Conservation (phyloP, 2,329 filamentous ascomycete species). For the Knufia fluminis region DNA sequence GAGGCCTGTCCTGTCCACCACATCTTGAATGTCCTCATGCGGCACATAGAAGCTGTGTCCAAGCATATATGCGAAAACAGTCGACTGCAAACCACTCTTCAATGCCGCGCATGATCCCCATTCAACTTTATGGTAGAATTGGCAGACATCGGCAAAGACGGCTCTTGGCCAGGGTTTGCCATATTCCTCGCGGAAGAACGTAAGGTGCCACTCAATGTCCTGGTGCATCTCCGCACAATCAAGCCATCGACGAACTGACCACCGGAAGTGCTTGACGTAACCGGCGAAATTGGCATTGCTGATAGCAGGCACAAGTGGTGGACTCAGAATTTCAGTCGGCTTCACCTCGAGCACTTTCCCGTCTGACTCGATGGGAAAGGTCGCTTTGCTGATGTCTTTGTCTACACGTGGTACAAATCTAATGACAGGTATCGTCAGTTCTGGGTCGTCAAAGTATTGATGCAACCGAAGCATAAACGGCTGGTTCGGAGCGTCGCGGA, state of each 20-base stretch:
- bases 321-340: conserved; percentile 4
- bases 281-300: not conserved
- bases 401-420: not conserved
- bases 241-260: conserved; percentile 1
- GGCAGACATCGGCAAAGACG: conserved; percentile 3
- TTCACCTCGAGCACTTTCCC: conserved; percentile 2
- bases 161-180: conserved; percentile 6
- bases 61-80: conserved; percentile 8
- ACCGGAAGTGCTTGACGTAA: not conserved
- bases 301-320: conserved; percentile 6
- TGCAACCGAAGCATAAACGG: conserved; percentile 1
- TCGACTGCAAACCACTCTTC: not conserved
- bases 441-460: conserved; percentile 7
- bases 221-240: conserved; percentile 4
- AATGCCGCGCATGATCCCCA: not conserved
- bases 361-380: conserved; percentile 2
- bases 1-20: conserved; percentile 1
- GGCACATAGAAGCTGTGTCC: conserved; percentile 9
- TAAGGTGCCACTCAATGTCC: conserved; percentile 3
- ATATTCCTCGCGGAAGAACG: conserved; percentile 9
- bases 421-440: conserved; percentile 4
- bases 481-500: not conserved
- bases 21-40: conserved; percentile 3
- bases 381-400: conserved; percentile 4
- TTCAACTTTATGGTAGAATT: conserved; percentile 5